Evolutionary conservation across 2,329 filamentous ascomycete genomes (phyloP).

Genomic region (Venturia oleaginea): DNA sequence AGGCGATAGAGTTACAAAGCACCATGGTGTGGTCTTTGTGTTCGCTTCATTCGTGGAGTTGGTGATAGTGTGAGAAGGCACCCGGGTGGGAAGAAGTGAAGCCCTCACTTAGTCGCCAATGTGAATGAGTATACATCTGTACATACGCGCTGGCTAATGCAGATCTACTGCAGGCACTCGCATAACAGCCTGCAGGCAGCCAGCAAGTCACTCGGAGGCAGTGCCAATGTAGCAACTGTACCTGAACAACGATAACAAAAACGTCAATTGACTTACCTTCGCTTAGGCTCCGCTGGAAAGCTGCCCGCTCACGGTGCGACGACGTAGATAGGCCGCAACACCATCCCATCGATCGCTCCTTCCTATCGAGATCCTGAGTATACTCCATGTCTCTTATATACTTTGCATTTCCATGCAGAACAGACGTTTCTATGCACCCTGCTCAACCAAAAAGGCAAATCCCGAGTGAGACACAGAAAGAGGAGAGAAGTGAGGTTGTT

Average conservation of each 20-base stretch:
- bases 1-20: neutral
- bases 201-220: neutral
- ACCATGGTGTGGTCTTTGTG: neutral
- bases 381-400: neutral
- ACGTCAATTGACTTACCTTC: neutral
- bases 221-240: neutral
- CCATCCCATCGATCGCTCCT: neutral
- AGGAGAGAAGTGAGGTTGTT: neutral
- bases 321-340: neutral
- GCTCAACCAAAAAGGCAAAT: neutral
- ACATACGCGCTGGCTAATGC: slow-evolving; percentile 4
- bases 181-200: neutral
- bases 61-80: neutral
- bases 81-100: neutral
- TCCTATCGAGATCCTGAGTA: neutral
- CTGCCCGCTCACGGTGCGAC: neutral
- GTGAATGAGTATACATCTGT: neutral
- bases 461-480: neutral
- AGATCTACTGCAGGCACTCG: neutral
- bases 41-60: neutral
- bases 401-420: neutral
- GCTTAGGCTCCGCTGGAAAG: neutral
- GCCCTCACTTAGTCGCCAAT: neutral
- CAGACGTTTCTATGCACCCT: neutral
- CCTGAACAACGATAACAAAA: neutral